Percentiles rank a stretch among this genome's conserved stretches.
phyloP scores from a whole-genome alignment of 2,329 filamentous ascomycete species.

The Neopestalotiopsis sp. region DNA sequence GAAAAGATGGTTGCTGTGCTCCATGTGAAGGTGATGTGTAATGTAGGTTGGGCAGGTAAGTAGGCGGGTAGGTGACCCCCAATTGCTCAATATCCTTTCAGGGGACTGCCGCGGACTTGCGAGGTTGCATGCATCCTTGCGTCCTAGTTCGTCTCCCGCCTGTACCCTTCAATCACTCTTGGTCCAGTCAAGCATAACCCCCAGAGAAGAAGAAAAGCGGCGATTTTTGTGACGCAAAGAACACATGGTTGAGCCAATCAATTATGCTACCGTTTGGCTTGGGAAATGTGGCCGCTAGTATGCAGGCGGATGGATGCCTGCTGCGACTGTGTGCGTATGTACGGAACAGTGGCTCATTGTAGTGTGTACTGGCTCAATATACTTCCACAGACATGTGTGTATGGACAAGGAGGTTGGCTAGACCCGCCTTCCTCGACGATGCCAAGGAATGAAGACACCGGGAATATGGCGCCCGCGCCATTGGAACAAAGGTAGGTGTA shows the following conservation, averaged over 20 bases:
- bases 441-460: background rate
- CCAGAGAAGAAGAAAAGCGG: background rate
- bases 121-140: background rate
- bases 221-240: background rate
- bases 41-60: too few species aligned
- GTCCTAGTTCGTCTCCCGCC: background rate
- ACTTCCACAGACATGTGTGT: background rate
- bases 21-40: too few species aligned
- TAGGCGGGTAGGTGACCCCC: background rate
- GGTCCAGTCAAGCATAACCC: background rate
- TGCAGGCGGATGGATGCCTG: background rate
- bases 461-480: background rate
- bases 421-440: background rate
- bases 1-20: background rate
- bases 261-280: background rate
- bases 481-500: background rate
- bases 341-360: too few species aligned
- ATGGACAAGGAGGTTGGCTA: constrained; percentile 2
- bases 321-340: background rate
- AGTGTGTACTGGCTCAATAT: background rate
- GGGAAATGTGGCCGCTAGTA: background rate
- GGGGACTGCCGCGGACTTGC: background rate
- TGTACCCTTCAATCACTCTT: background rate
- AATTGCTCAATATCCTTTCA: background rate
- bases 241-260: background rate